These are phyloP conservation scores for Heritiera fomes DNA, from an alignment of 345 rosid genomes.

Conservation along the genomic window DNA sequence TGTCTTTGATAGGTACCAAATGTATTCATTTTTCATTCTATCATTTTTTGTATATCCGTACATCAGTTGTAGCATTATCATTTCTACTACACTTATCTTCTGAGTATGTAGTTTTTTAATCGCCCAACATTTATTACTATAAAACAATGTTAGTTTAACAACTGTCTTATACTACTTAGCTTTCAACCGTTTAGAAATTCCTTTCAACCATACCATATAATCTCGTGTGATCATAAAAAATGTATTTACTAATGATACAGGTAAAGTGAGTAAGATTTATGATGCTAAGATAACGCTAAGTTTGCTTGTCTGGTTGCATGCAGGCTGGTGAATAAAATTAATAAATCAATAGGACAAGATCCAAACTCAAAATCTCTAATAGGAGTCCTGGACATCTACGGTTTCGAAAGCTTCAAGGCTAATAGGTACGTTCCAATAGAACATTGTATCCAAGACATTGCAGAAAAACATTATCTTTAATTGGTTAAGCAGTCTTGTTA, in stretches of 20 bases:
- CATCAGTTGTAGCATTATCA: too few relatives aligned
- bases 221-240: not conserved
- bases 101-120: too few relatives aligned
- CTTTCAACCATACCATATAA: not conserved
- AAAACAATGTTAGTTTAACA: too few relatives aligned
- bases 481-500: slow-evolving; percentile 1
- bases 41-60: too few relatives aligned
- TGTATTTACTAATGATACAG: slow-evolving; percentile 3
- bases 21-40: too few relatives aligned
- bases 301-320: slow-evolving; percentile 21
- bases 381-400: slow-evolving; percentile 92
- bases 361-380: slow-evolving; percentile 74
- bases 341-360: slow-evolving; percentile 90
- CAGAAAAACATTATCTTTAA: not conserved
- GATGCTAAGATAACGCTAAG: not conserved
- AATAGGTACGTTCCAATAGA: slow-evolving; percentile 47
- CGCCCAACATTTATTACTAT: too few relatives aligned
- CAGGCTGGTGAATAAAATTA: slow-evolving; percentile 90
- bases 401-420: slow-evolving; percentile 91
- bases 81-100: too few relatives aligned
- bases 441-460: not conserved
- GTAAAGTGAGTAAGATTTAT: slow-evolving; percentile 4
- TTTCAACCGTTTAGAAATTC: too few relatives aligned
- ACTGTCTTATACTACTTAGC: too few relatives aligned
- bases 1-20: too few relatives aligned